phyloP scores from a whole-genome alignment of 2,329 filamentous ascomycete genomes.

The Monilinia vaccinii-corymbosi region DNA sequence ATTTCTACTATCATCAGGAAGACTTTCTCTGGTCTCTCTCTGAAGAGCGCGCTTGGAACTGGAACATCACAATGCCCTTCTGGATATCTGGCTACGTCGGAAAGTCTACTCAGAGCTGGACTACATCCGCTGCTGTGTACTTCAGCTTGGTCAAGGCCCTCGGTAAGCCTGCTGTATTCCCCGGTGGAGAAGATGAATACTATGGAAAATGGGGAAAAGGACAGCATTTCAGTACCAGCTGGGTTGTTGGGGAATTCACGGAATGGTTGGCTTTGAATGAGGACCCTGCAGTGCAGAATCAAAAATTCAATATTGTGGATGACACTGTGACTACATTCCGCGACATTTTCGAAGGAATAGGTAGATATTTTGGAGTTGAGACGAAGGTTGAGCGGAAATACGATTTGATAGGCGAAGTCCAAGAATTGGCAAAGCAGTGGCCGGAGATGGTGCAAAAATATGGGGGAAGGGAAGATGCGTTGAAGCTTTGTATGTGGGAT shows the following conservation, averaged over 20 bases:
- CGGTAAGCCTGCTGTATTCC: background rate
- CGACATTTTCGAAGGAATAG: background rate
- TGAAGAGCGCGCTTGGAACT: background rate
- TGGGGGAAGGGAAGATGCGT: background rate
- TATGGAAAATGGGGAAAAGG: background rate
- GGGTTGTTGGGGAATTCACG: background rate
- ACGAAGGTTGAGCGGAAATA: background rate
- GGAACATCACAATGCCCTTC: conserved; percentile 5
- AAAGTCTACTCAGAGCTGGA: background rate
- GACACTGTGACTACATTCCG: background rate
- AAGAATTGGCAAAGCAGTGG: background rate
- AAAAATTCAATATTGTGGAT: conserved; percentile 8
- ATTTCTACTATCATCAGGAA: conserved; percentile 5
- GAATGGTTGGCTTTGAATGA: background rate
- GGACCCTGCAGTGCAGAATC: background rate
- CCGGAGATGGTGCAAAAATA: background rate
- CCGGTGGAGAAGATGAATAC: background rate
- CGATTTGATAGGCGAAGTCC: conserved; percentile 1
- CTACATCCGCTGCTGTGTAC: background rate
- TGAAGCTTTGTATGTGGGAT: conserved; percentile 1
- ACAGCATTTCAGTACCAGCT: background rate
- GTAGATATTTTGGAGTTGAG: background rate
- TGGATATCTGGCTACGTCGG: conserved; percentile 3
- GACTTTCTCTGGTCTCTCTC: background rate
- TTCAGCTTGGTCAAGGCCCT: background rate